phyloP scores from a whole-genome alignment of 441 rosid genomes.

The Gossypium trilobum region DNA sequence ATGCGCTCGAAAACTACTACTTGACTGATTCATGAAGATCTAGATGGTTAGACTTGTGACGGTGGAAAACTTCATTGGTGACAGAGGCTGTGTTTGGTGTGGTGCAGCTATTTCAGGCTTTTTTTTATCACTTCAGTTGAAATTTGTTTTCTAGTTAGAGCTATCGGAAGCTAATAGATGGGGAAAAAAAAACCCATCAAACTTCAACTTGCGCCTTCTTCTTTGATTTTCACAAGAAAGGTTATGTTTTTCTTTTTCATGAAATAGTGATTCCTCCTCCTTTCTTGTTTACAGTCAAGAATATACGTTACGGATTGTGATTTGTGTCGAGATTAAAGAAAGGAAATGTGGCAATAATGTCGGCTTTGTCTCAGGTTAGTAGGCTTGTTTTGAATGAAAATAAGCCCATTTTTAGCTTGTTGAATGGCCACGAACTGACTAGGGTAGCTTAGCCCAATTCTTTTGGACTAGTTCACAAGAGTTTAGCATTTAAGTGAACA shows the following conservation, averaged over 20 bases:
- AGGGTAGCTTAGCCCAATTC: not conserved
- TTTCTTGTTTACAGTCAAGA: no score
- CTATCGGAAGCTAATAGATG: not conserved
- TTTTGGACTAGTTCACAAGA: not conserved
- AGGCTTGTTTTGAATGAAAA: not conserved
- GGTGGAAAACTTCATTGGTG: constrained; percentile 1
- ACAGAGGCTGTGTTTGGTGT: not conserved
- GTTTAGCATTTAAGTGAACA: not conserved
- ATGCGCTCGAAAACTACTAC: not conserved
- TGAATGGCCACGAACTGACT: not conserved
- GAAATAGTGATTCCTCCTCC: no score
- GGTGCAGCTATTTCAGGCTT: not conserved
- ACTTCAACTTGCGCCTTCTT: not conserved
- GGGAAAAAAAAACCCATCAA: not conserved
- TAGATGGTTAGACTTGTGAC: constrained; percentile 9
- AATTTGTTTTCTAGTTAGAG: no score
- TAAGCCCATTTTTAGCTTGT: not conserved
- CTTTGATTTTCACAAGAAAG: not conserved
- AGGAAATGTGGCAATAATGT: no score
- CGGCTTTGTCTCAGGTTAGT: not conserved
- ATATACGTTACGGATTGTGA: no score
- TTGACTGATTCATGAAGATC: constrained; percentile 1
- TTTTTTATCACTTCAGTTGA: no score
- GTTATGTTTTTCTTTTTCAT: not conserved
- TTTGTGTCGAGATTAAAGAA: no score